Conservation (phyloP, 2,329 filamentous ascomycete species). For the Hymenoscyphus scutula region DNA sequence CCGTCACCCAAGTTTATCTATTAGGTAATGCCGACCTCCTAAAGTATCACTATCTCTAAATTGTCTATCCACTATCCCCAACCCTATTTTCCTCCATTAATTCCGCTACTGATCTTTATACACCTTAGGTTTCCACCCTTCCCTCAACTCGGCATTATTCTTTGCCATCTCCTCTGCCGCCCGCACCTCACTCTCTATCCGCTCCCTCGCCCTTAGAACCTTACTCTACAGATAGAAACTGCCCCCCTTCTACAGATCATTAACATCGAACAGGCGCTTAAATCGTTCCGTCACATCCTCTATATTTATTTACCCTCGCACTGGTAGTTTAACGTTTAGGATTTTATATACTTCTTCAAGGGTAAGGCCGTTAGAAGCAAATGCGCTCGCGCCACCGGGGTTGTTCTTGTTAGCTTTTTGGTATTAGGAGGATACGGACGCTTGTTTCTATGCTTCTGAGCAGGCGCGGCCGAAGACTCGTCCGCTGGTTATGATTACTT, state of each 20-base stretch:
- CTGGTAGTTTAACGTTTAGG: conserved; percentile 88
- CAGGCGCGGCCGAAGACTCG: conserved; percentile 93
- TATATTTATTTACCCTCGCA: conserved; percentile 72
- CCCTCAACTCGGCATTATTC: conserved; percentile 73
- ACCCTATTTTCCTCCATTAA: background rate
- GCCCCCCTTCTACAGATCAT: conserved; percentile 92
- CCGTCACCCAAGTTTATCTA: conserved; percentile 8
- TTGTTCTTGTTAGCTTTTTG: conserved; percentile 67
- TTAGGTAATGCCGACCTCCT: conserved; percentile 11
- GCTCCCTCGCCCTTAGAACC: conserved; percentile 83
- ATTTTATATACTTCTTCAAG: conserved; percentile 97
- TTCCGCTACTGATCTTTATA: conserved; percentile 74
- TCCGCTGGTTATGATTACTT: conserved; percentile 85
- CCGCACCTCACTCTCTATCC: conserved; percentile 83
- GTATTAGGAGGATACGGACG: conserved; percentile 81
- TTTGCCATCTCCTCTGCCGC: conserved; percentile 68
- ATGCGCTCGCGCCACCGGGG: conserved; percentile 44
- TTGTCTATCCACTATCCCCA: conserved; percentile 13
- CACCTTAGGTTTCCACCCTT: conserved; percentile 92
- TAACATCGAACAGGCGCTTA: conserved; percentile 91
- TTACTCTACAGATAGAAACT: conserved; percentile 99
- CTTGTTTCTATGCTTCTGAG: conserved; percentile 92
- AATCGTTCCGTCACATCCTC: conserved; percentile 82
- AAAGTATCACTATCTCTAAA: background rate
- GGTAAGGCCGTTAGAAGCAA: conserved; percentile 69